Conservation (phyloP, 2,329 filamentous ascomycete species). For the Chalaropsis ovoidea region DNA sequence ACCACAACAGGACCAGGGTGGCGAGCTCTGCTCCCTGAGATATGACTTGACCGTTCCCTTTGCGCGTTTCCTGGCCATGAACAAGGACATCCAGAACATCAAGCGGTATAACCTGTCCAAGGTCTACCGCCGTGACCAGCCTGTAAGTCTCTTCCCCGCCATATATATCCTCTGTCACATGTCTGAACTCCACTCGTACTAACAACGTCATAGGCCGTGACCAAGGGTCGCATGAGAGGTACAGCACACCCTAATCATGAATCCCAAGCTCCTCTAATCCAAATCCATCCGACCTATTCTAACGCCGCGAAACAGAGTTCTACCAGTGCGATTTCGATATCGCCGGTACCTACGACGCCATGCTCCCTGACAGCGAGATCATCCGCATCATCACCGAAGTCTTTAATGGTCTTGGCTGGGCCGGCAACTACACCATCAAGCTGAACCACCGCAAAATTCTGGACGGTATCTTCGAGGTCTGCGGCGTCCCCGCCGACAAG, state of each 20-base stretch:
- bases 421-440: conserved; percentile 64
- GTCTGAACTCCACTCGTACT: not conserved
- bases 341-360: conserved; percentile 69
- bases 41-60: conserved; percentile 87
- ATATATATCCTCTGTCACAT: not conserved
- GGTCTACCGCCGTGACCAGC: conserved; percentile 47
- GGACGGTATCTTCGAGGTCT: conserved; percentile 84
- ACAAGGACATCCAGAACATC: conserved; percentile 67
- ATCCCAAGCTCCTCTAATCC: not conserved
- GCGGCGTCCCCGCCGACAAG: conserved; percentile 77
- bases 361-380: conserved; percentile 88
- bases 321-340: conserved; percentile 98
- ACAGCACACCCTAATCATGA: not conserved
- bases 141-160: conserved; percentile 26
- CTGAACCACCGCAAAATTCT: conserved; percentile 91
- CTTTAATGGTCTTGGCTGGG: conserved; percentile 31
- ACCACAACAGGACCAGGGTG: conserved; percentile 67
- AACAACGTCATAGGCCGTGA: conserved; percentile 58
- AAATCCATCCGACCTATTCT: not conserved
- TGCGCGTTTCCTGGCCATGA: conserved; percentile 88
- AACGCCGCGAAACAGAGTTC: conserved; percentile 51
- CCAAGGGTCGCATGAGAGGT: conserved; percentile 73
- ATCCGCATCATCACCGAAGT: conserved; percentile 59
- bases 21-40: conserved; percentile 62
- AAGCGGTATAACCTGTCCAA: conserved; percentile 95